A percentile compares a stretch with the other conserved stretches of the same genome.
Conservation (phyloP, 164 flowering plant genomes). For the Magnolia sinica region DNA sequence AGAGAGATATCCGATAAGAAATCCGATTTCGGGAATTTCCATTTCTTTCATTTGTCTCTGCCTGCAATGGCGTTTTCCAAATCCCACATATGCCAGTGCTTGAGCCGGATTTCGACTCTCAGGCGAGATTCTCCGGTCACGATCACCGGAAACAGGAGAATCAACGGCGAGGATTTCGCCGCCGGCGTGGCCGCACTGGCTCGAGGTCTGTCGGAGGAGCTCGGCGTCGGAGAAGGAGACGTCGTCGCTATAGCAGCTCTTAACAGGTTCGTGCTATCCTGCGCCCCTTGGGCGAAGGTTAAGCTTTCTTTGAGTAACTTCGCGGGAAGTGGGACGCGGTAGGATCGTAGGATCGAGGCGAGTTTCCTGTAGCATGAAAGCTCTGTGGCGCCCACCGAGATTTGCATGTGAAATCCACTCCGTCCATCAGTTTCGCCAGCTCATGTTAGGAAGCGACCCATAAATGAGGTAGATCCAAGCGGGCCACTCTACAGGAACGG, state of each 20-base stretch:
- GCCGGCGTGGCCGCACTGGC: conserved; percentile 47
- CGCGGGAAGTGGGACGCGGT: too few relatives aligned
- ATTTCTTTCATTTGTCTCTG: neutral
- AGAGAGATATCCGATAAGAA: too few relatives aligned
- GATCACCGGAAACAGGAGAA: conserved; percentile 32
- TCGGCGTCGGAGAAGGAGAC: conserved; percentile 61
- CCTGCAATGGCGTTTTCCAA: conserved; percentile 29
- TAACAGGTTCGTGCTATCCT: conserved; percentile 52
- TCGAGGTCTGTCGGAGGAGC: conserved; percentile 37
- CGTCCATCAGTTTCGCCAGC: too few relatives aligned
- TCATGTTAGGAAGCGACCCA: too few relatives aligned
- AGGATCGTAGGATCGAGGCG: too few relatives aligned
- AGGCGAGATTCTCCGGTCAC: conserved; percentile 42
- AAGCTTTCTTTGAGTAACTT: too few relatives aligned
- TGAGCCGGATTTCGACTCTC: conserved; percentile 40
- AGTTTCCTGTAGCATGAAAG: too few relatives aligned
- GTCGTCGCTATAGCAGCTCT: conserved; percentile 78
- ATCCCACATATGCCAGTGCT: conserved; percentile 79
- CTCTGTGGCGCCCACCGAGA: too few relatives aligned
- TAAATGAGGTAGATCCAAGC: too few relatives aligned
- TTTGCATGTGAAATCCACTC: too few relatives aligned
- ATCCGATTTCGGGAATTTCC: neutral
- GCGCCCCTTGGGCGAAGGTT: neutral
- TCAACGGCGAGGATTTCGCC: conserved; percentile 60
- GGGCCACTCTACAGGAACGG: too few relatives aligned